Evolutionary conservation across 2,329 filamentous ascomycete species (phyloP), one percentile per base, ranked within the genome.

Genomic region (Talaromyces piceae): DNA sequence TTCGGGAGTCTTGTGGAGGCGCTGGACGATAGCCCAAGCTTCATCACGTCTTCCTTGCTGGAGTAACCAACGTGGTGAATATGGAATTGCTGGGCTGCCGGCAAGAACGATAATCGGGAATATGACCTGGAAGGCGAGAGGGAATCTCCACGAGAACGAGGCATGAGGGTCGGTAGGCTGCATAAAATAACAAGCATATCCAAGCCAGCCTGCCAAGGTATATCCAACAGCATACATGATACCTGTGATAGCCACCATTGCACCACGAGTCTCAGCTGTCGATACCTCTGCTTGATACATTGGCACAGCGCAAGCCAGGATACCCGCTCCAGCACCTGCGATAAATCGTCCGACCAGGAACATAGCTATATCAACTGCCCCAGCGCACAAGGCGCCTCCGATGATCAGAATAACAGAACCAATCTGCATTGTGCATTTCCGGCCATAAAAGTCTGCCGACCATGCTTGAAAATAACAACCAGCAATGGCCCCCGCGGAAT

Each of bases 91-190:
- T 6, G 61, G 61, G 31, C 62, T 68, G 13, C 68, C 68, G 12
- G 61, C 58, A 0, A 75, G 62, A 3, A 76, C 63, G 9, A 73
- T 58, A 4, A 74, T 49, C 0, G 73, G 65, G 16, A 69, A 69
- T 3, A 67, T 59, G 27, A 61, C 65, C 55, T 75, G 73, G 45
- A 76, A 67, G 0, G 72, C 71, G 3, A 77, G 61, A 1, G 72
- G 71, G 49, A 73, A 73, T 11, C 72, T 63, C 76, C 76, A 79
- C 6, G 69, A 58, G 48, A 73, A 72, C 1, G 61, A 59, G 1
- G 65, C 63, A 8, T 60, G 54, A 0, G 63, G 58, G 3, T 62
- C 63, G 20, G 58, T 58, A 5, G 61, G 54, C 3, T 64, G 57
- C 58, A 68, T 61, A 56, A 69, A 69, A 56, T 63, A 73, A 51